Evolutionary conservation across 2,329 filamentous ascomycete species (phyloP), one percentile per base, ranked within the genome.

Genomic region (Hirsutella thompsonii): DNA sequence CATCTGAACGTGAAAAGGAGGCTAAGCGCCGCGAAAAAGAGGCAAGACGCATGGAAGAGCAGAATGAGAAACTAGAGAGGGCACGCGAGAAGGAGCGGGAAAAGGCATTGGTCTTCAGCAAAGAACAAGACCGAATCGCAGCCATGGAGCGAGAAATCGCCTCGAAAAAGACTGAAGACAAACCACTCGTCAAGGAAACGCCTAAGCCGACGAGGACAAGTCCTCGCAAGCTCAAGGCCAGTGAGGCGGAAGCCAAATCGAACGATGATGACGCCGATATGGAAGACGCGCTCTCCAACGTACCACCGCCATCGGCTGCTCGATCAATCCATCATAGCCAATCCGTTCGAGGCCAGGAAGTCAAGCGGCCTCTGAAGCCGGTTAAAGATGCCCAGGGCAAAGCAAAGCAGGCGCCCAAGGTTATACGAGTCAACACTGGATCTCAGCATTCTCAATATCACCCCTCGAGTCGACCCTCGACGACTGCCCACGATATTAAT

Each of bases 341-440:
- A 43, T 56, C 65, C 42, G 58, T 62, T 49, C 74, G 72, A 47
- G 67, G 57, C 38, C 70, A 66, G 38, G 71, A 74, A 35, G 59
- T 70, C 43, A 78, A 78, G 52, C 68, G 79, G 40, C 78, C 78
- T 1, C 53, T 73, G 3, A 82, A 75, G 50, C 78, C 79, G 2
- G 68, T 68, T 8, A 82, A 81, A 53, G 78, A 83, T 33, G 52
- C 67, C 1, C 49, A 67, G 3, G 48, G 60, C 10, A 84, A 82
- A 55, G 55, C 69, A 0, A 85, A 79, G 55, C 77, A 80, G 44
- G 75, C 74, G 1, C 83, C 62, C 2, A 85, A 83, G 3, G 76
- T 82, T 43, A 88, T 83, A 51, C 75, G 74, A 43, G 80, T 86
- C 44, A 83, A 81, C 48, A 79, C 76, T 40, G 72, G 73, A 19